phyloP scores from a whole-genome alignment of 2,329 filamentous ascomycete genomes.

The Conoideocrella luteorostrata region DNA sequence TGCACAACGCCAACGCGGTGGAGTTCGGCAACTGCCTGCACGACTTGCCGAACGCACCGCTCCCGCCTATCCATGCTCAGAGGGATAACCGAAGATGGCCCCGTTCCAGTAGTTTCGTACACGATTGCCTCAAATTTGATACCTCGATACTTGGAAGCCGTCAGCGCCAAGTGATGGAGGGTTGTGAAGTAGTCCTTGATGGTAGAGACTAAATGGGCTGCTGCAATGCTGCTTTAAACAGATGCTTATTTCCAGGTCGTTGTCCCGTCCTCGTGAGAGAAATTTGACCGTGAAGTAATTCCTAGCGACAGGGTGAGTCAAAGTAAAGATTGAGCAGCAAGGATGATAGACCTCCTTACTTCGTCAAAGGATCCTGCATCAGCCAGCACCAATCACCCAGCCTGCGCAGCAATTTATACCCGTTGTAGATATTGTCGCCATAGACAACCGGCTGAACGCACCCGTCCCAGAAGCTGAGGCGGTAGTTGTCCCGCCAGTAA shows the following conservation, averaged over 20 bases:
- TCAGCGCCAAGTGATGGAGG: not conserved
- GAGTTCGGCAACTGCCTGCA: not conserved
- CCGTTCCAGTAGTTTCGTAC: not conserved
- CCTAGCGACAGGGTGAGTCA: too few species aligned
- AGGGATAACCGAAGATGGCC: not conserved
- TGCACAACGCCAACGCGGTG: not conserved
- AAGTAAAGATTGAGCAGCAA: too few species aligned
- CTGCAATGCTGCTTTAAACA: not conserved
- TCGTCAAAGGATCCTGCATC: not conserved
- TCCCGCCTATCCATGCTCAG: not conserved
- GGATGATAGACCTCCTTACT: not conserved
- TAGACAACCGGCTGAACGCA: not conserved
- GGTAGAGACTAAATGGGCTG: not conserved
- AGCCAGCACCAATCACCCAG: conserved; percentile 1
- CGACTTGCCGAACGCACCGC: not conserved
- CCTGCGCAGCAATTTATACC: not conserved
- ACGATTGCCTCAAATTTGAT: not conserved
- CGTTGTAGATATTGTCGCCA: not conserved
- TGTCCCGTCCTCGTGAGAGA: not conserved
- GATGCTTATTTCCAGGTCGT: not conserved
- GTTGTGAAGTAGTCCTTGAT: not conserved
- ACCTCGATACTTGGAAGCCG: not conserved
- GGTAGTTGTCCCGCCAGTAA: not conserved
- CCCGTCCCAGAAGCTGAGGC: not conserved
- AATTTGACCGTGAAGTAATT: not conserved